Evolutionary conservation across 257 asterid genomes (phyloP), one percentile per base, ranked within the genome.

Genomic region (Nicotiana sylvestris): DNA sequence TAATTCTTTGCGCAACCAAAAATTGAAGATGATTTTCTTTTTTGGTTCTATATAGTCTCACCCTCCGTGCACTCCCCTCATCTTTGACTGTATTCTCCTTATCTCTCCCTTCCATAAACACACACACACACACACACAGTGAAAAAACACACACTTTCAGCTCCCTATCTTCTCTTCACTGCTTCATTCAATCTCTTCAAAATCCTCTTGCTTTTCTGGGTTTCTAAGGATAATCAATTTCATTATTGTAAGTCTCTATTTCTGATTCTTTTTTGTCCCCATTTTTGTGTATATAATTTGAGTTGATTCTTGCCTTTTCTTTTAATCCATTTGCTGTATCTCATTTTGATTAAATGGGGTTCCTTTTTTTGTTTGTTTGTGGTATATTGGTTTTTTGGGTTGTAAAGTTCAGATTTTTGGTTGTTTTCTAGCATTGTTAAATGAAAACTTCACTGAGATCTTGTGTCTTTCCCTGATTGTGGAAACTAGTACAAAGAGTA

Each of bases 21-120:
- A 32, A 51, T 32, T 76, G 51, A 61, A 33, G 1, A 11, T 4
- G 80, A 65, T 10, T 16, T 61, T 51, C 55, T 25, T 81, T 11
- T 39, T 8, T 16, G 29, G 60, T n/a, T 80, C 77, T 62, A 64
- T 60, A 53, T 79, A 60, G 43, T 60, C 49, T 33, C 37, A 72
- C 88, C 84, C 89, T 85, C 92, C 84, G 86, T 87, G 88, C 89
- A 90, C 85, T 83, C 84, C 82, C 78, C 86, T 85, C 92, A 77
- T 84, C 68, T 84, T 88, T 82, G 86, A 76, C 87, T 83, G 68
- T 56, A 83, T 77, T 76, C 43, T 67, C 18, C 51, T 9, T 4
- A 61, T 30, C 83, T 81, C 32, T 37, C 83, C 29, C 60, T 55
- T 16, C 69, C 66, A n/a, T 66, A 18, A 2, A 15, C 5, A 18